Evolutionary conservation across 169 alveolate genomes (phyloP).

Genomic region (Eimeria acervulina): DNA sequence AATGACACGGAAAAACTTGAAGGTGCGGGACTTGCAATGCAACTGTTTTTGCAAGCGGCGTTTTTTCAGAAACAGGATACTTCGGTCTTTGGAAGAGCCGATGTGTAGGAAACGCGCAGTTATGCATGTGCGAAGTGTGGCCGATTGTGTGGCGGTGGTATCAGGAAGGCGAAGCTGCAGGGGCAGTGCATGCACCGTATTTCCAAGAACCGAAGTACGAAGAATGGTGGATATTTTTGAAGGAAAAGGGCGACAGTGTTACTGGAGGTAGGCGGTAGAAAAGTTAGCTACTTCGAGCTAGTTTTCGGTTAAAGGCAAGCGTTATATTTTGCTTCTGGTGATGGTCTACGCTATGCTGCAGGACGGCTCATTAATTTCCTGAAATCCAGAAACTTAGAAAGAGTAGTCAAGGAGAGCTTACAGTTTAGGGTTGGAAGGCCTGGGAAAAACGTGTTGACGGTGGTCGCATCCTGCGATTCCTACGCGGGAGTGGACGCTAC

Average conservation of each 20-base stretch:
- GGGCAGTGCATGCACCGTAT: slow-evolving; percentile 95
- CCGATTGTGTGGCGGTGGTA: neutral
- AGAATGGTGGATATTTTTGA: slow-evolving; percentile 93
- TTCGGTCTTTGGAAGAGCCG: neutral
- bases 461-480: slow-evolving; percentile 82
- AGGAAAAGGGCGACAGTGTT: slow-evolving; percentile 81
- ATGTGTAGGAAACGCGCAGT: neutral
- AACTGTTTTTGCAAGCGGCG: neutral
- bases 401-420: slow-evolving; percentile 75
- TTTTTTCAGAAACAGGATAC: neutral
- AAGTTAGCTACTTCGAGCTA: neutral
- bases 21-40: slow-evolving; percentile 8
- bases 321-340: neutral
- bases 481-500: slow-evolving; percentile 82
- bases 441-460: slow-evolving; percentile 78
- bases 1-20: slow-evolving; percentile 90
- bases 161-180: slow-evolving; percentile 90
- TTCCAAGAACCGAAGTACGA: slow-evolving; percentile 94
- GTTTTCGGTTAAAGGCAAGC: neutral
- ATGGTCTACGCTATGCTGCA: neutral
- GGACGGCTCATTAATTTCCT: slow-evolving; percentile 82
- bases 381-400: slow-evolving; percentile 67
- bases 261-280: slow-evolving; percentile 58
- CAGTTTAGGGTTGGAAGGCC: slow-evolving; percentile 80
- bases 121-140: neutral